Conservation (phyloP, 2,329 filamentous ascomycete species). For the Aspergillus carbonarius region DNA sequence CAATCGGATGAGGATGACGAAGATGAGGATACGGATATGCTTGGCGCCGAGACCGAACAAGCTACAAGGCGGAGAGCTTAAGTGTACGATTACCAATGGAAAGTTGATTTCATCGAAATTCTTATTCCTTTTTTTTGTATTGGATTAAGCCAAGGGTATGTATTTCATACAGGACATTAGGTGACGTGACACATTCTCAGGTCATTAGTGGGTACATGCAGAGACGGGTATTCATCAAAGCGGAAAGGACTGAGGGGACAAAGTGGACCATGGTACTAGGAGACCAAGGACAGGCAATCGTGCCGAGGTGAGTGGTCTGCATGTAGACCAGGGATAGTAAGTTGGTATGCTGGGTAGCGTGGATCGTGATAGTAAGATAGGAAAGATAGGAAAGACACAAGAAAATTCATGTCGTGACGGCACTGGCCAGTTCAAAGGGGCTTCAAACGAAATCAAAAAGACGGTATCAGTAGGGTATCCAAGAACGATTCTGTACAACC, state of each 20-base stretch:
- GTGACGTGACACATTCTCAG: slow-evolving; percentile 15
- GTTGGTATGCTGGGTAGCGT: neutral
- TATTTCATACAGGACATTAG: slow-evolving; percentile 17
- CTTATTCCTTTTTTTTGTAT: neutral
- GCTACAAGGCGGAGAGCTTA: neutral
- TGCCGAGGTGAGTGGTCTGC: neutral
- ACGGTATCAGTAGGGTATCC: slow-evolving; percentile 7
- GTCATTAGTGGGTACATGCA: slow-evolving; percentile 16
- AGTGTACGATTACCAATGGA: neutral
- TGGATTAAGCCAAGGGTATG: slow-evolving; percentile 10
- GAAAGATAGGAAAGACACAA: neutral
- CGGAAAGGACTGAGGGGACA: neutral
- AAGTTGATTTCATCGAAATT: neutral
- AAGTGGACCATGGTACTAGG: neutral
- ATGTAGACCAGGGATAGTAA: neutral
- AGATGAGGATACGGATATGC: neutral
- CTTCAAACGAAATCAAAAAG: slow-evolving; percentile 5
- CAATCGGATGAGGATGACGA: slow-evolving; percentile 1
- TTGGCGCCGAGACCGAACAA: neutral
- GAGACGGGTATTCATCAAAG: slow-evolving; percentile 1
- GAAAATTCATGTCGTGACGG: neutral
- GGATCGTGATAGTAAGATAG: neutral
- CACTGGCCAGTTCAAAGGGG: neutral
- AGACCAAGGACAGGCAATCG: neutral
- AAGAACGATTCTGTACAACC: neutral